Evolutionary conservation across 768 basidiomycete species (phyloP).

Genomic region (Lactarius hatsudake): DNA sequence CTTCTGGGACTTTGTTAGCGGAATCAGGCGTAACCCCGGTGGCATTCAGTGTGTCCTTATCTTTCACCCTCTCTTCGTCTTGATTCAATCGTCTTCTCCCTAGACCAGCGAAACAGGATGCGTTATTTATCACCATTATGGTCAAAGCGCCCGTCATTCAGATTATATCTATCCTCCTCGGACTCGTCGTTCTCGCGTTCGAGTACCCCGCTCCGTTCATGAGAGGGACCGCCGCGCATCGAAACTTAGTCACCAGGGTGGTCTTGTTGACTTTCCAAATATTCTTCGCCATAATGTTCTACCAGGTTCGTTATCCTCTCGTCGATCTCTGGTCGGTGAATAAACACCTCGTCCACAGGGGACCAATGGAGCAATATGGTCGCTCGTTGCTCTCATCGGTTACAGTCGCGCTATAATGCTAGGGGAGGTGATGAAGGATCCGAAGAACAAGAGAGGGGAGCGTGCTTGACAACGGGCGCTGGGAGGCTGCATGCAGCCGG

Average conservation of each 20-base stretch:
- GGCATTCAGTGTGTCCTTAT: slow-evolving; percentile 65
- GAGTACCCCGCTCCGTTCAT: slow-evolving; percentile 68
- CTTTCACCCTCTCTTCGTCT: slow-evolving; percentile 2
- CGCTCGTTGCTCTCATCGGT: slow-evolving; percentile 63
- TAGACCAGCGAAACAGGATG: slow-evolving; percentile 29
- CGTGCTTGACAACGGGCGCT: slow-evolving; percentile 43
- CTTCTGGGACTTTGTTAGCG: slow-evolving; percentile 95
- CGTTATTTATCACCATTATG: slow-evolving; percentile 68
- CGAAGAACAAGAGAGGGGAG: slow-evolving; percentile 60
- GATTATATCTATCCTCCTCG: slow-evolving; percentile 60
- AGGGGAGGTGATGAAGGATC: slow-evolving; percentile 68
- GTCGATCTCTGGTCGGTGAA: neutral
- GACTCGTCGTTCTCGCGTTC: slow-evolving; percentile 55
- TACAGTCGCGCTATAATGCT: slow-evolving; percentile 64
- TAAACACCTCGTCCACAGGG: slow-evolving; percentile 48
- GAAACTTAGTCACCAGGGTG: slow-evolving; percentile 61
- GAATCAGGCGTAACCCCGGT: slow-evolving; percentile 72
- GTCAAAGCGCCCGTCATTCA: slow-evolving; percentile 78
- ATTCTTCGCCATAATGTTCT: slow-evolving; percentile 63
- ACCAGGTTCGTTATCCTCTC: slow-evolving; percentile 56
- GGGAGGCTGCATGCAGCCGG: slow-evolving; percentile 21
- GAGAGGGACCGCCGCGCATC: slow-evolving; percentile 55
- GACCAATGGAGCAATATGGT: slow-evolving; percentile 80
- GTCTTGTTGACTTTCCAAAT: slow-evolving; percentile 63
- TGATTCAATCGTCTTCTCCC: slow-evolving; percentile 43